Evolutionary conservation across 345 rosid genomes (phyloP).

Genomic region (Kernera saxatilis): DNA sequence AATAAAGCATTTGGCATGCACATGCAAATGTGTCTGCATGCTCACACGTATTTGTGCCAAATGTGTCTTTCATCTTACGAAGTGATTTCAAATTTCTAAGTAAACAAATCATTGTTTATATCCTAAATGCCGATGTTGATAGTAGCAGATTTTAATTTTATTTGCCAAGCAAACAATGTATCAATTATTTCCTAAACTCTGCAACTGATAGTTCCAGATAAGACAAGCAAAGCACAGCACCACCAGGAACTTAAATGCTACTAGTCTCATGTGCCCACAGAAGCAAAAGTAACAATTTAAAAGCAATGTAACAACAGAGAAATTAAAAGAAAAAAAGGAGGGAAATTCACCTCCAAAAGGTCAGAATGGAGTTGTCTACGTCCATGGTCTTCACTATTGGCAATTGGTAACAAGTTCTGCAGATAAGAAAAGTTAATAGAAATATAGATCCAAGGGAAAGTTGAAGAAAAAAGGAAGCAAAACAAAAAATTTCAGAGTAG

Average conservation of each 20-base stretch:
- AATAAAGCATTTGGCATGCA: background rate
- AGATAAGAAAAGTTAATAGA: background rate
- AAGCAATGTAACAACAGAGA: background rate
- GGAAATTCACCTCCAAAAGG: conserved; percentile 60
- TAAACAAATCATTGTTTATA: too few species aligned
- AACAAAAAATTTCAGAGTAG: background rate
- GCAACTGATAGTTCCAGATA: background rate
- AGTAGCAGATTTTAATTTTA: background rate
- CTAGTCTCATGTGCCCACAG: background rate
- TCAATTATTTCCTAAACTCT: background rate
- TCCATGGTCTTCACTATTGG: conserved; percentile 38
- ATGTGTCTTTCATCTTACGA: too few species aligned
- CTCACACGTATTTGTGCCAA: too few species aligned
- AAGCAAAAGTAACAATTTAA: background rate
- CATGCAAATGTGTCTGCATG: too few species aligned
- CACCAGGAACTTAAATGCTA: background rate
- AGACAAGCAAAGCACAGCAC: background rate
- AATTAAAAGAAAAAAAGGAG: background rate
- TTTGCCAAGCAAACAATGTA: background rate
- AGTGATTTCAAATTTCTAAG: background rate
- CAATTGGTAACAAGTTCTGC: conserved; percentile 56
- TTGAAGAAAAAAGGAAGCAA: background rate
- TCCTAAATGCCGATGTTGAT: background rate
- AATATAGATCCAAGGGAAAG: background rate
- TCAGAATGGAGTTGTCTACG: conserved; percentile 45